These are phyloP conservation scores for Hapsidospora chrysogenum DNA, from an alignment of 495 filamentous ascomycete species.

Conservation along the genomic window DNA sequence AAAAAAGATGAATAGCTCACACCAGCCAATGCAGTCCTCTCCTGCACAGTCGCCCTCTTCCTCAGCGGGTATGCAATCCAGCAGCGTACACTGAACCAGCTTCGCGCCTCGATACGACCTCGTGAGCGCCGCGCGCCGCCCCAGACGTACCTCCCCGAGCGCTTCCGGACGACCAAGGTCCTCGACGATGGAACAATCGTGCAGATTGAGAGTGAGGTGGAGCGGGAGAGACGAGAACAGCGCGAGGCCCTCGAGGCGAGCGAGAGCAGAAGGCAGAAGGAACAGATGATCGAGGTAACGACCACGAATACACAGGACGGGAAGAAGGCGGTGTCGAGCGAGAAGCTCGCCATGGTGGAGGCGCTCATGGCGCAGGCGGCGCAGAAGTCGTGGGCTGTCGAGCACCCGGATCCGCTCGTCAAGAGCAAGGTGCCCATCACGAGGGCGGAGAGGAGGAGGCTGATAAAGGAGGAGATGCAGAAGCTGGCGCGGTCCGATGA, in stretches of 20 bases:
- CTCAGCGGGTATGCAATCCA: constrained; percentile 36
- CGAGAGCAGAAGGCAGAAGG: neutral
- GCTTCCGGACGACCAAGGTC: constrained; percentile 16
- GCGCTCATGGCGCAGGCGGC: constrained; percentile 5
- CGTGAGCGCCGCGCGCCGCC: constrained; percentile 19
- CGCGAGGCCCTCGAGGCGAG: neutral
- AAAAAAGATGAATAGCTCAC: constrained; percentile 10
- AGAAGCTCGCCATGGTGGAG: constrained; percentile 5
- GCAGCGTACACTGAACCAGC: constrained; percentile 32
- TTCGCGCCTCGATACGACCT: constrained; percentile 29
- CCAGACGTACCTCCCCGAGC: constrained; percentile 24
- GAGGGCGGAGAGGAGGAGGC: constrained; percentile 26
- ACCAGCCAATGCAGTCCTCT: constrained; percentile 18
- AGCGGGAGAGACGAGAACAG: constrained; percentile 3
- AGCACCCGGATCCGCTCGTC: constrained; percentile 2
- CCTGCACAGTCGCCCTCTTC: constrained; percentile 35
- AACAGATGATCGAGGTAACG: constrained; percentile 13
- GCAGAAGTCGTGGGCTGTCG: constrained; percentile 3
- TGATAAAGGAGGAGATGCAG: constrained; percentile 34
- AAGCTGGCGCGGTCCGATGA: constrained; percentile 19
- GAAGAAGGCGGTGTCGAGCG: neutral
- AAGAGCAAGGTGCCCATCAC: constrained; percentile 19
- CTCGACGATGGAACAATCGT: constrained; percentile 20
- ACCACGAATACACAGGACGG: constrained; percentile 1
- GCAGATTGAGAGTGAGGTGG: constrained; percentile 7